Evolutionary conservation across 257 asterid species (phyloP).

Genomic region (Orobanche coerulescens): DNA sequence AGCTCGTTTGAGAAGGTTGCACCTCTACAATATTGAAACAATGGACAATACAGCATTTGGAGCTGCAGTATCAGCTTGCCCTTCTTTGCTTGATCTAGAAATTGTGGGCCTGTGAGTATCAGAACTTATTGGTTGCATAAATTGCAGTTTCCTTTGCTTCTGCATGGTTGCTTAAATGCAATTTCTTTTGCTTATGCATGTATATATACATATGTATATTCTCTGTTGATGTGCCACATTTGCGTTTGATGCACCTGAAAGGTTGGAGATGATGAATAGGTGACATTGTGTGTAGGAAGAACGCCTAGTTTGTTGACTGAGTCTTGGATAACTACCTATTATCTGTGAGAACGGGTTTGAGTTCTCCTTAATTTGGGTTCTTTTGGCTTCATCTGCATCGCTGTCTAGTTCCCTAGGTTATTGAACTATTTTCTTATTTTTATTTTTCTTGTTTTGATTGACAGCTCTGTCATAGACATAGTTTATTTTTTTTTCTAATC

Average conservation of each 20-base stretch:
- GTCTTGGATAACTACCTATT: background rate
- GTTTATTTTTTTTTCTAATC: background rate
- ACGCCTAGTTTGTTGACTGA: constrained; percentile 1
- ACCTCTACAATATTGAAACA: constrained; percentile 77
- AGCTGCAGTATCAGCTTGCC: constrained; percentile 67
- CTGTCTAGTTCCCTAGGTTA: constrained; percentile 4
- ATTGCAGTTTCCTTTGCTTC: constrained; percentile 10
- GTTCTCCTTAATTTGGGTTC: background rate
- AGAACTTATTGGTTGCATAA: constrained; percentile 1
- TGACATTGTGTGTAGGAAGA: background rate
- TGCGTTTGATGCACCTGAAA: constrained; percentile 2
- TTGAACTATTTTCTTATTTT: background rate
- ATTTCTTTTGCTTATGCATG: too few species aligned
- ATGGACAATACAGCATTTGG: constrained; percentile 58
- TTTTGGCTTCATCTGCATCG: background rate
- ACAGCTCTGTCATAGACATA: background rate
- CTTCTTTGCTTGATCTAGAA: constrained; percentile 63
- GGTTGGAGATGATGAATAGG: background rate
- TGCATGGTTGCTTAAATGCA: too few species aligned
- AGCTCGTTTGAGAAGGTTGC: constrained; percentile 56
- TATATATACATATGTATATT: too few species aligned
- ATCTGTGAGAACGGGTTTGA: background rate
- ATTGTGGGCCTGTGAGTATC: constrained; percentile 87
- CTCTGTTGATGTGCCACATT: background rate
- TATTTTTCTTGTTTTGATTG: background rate